Percentiles rank a stretch among this genome's conserved stretches.
phyloP scores from a whole-genome alignment of 768 basidiomycete species.

The Leucocoprinus sp. region DNA sequence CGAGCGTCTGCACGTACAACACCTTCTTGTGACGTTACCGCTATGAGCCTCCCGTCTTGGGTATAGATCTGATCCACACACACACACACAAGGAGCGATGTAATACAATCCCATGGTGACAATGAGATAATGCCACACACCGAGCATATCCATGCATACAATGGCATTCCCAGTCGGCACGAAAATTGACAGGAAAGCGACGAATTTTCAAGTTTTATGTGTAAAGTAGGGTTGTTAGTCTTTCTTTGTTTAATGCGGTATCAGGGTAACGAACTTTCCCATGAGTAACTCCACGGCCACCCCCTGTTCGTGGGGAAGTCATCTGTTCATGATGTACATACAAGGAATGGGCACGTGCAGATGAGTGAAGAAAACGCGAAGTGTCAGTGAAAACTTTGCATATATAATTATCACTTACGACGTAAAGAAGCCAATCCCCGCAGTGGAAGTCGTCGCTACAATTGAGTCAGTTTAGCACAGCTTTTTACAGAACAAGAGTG shows the following conservation, averaged over 20 bases:
- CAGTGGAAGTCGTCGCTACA: constrained; percentile 65
- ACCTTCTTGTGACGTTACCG: constrained; percentile 77
- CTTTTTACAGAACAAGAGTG: background rate
- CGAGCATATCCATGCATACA: background rate
- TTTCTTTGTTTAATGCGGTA: background rate
- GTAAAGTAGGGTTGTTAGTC: background rate
- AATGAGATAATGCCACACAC: background rate
- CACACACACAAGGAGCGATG: background rate
- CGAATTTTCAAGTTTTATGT: background rate
- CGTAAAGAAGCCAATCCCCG: constrained; percentile 75
- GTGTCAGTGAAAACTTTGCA: too few species aligned
- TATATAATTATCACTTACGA: constrained; percentile 43
- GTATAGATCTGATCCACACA: constrained; percentile 49
- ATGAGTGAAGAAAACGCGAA: background rate
- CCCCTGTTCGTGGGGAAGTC: constrained; percentile 51
- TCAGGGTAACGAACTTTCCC: constrained; percentile 45
- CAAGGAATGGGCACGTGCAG: background rate
- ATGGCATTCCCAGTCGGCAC: background rate
- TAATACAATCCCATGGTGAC: background rate
- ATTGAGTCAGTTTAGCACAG: background rate
- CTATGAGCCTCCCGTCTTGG: constrained; percentile 55
- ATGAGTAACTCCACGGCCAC: constrained; percentile 61
- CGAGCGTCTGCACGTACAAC: constrained; percentile 55
- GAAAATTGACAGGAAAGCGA: background rate
- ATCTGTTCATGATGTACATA: constrained; percentile 33